Base-by-base conservation (phyloP, 2,329 filamentous ascomycete genomes). In the Chaetomiaceae sp. region DNA sequence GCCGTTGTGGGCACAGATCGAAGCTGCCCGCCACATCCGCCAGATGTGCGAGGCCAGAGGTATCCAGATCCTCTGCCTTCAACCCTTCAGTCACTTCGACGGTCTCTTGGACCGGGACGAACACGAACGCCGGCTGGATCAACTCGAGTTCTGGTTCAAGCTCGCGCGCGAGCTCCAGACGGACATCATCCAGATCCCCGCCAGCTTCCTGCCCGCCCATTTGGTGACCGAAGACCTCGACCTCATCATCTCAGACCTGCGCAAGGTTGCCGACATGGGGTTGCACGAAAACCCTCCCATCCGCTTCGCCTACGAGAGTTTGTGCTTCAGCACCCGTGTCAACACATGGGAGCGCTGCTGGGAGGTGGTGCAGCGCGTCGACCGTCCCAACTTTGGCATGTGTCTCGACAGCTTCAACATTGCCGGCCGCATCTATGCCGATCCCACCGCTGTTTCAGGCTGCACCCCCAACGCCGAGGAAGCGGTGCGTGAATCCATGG, bases 391-490 rank as follows among this genome's bases (percentile, higher is more conserved):
- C 66, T 89, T 91, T 62, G 87, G 87, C 7, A 71, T 89, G 35
- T 89, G 86, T 62, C 73, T 91, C 20, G 87, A 91, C 66, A 88
- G 83, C 0, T 91, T 89, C 70, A 88, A 91, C 66, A 85, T 91
- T 53, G 79, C 85, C 0, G 86, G 80, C 0, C 70, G 82, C 5
- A 78, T 88, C 53, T 91, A 80, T 58, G 87, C 83, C 0, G 86
- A 91, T 60, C 87, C 86, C 0, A 66, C 79, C 0, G 66, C 73
- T 0, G 56, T 69, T 0, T 70, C 70, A 0, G 79, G 84, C 3
- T 74, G 73, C 57, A 78, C 71, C 0, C 56, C 67, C 0, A 72
- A 79, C 53, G 83, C 79, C 7, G 79, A 85, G 2, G 67, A 70
- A 5, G 76, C 73, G 0, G 73, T 86, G 1, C 64, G 66, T 7